Conservation (phyloP, 306 rosid species). For the Sicyos baderoa region DNA sequence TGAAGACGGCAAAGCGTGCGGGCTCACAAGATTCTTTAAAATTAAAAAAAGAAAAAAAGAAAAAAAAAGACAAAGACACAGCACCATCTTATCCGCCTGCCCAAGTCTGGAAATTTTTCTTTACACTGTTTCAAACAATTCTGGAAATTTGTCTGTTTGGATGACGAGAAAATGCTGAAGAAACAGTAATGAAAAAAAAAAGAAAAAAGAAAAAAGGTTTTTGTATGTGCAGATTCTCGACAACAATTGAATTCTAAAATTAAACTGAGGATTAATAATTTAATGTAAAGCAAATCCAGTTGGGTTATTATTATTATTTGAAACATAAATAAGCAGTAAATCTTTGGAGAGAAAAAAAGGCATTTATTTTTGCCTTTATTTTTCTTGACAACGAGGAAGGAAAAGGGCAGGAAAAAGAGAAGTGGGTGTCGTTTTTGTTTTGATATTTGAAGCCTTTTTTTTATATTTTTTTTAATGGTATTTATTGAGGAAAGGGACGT, state of each 20-base stretch:
- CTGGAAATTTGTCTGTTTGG: conserved; percentile 18
- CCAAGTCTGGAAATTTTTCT: conserved; percentile 4
- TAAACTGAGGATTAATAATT: background rate
- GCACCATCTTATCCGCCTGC: background rate
- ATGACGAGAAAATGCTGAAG: conserved; percentile 24
- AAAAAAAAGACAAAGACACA: conserved; percentile 34
- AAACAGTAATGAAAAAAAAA: background rate
- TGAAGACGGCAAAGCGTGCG: conserved; percentile 39
- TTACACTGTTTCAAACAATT: background rate
- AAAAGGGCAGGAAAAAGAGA: background rate
- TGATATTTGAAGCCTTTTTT: background rate
- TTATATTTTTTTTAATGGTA: conserved; percentile 20
- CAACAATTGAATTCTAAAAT: background rate
- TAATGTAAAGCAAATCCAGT: background rate
- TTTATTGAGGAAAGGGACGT: conserved; percentile 41
- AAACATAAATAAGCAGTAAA: background rate
- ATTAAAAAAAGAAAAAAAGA: conserved; percentile 43
- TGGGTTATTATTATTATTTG: background rate
- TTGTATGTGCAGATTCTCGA: background rate
- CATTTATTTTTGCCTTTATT: background rate
- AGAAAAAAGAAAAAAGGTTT: background rate
- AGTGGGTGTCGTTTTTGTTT: conserved; percentile 10
- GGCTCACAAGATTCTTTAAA: conserved; percentile 36
- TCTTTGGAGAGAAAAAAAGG: background rate
- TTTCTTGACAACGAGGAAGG: background rate